Conservation (phyloP, 1,284 basidiomycete genomes). For the Malassezia sympodialis region DNA sequence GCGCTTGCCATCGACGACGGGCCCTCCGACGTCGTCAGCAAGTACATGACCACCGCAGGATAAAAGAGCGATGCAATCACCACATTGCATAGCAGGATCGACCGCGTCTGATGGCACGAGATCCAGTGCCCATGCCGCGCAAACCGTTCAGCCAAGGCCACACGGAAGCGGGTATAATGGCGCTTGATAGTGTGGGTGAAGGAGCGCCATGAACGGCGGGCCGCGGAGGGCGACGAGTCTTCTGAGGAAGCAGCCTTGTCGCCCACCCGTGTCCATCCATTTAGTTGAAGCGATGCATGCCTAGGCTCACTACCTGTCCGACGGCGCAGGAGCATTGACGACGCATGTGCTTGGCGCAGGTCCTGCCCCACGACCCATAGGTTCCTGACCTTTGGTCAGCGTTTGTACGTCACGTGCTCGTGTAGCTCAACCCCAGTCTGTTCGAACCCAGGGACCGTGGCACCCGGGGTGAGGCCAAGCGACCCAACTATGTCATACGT, state of each 20-base stretch:
- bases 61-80: slow-evolving; percentile 90
- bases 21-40: slow-evolving; percentile 20
- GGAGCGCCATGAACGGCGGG: not conserved
- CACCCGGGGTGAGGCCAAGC: too few relatives aligned
- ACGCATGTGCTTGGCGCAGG: not conserved
- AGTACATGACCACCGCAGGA: slow-evolving; percentile 45
- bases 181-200: not conserved
- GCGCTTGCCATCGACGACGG: not conserved
- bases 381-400: not conserved
- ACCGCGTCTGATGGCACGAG: slow-evolving; percentile 67
- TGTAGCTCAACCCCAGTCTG: too few relatives aligned
- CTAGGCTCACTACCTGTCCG: not conserved
- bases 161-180: not conserved
- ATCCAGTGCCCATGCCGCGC: slow-evolving; percentile 34
- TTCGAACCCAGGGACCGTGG: too few relatives aligned
- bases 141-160: slow-evolving; percentile 2
- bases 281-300: not conserved
- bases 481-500: too few relatives aligned
- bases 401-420: not conserved
- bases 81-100: slow-evolving; percentile 81
- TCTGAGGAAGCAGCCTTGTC: not conserved
- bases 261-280: not conserved
- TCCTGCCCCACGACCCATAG: not conserved
- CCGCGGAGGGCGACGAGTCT: not conserved
- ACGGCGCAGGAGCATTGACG: not conserved